Conservation (phyloP, 202 grass and related monocot genomes). For the Panicum virgatum region DNA sequence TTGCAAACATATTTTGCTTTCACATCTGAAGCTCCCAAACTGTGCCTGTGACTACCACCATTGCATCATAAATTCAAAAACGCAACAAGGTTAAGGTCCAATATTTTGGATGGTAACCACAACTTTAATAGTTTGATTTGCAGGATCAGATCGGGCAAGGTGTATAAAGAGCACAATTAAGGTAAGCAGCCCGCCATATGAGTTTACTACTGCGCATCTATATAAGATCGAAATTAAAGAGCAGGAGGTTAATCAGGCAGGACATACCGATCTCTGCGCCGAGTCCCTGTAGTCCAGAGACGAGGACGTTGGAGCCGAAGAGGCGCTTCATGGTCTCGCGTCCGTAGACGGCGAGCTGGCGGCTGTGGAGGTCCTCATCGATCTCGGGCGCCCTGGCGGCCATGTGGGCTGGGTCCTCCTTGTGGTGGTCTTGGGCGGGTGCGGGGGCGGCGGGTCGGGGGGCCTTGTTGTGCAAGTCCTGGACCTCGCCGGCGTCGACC, state of each 20-base stretch:
- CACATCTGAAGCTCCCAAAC: not conserved
- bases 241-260: not conserved
- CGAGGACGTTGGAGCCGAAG: conserved; percentile 80
- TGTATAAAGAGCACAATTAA: not conserved
- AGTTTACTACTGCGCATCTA: not conserved
- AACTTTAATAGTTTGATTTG: not conserved
- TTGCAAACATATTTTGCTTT: not conserved
- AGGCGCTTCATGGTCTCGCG: conserved; percentile 94
- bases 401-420: conserved; percentile 3
- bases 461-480: conserved; percentile 59
- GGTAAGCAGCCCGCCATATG: not conserved
- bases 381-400: conserved; percentile 51
- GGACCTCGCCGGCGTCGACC: conserved; percentile 38
- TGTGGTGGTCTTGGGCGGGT: not conserved
- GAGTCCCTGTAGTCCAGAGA: conserved; percentile 81
- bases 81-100: not conserved
- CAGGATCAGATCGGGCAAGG: not conserved
- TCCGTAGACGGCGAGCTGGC: conserved; percentile 88
- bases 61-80: not conserved
- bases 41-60: not conserved
- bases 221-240: not conserved
- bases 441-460: conserved; percentile 15
- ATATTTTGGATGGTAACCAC: not conserved
- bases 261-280: conserved; percentile 74
- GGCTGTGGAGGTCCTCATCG: conserved; percentile 86